phyloP scores from a whole-genome alignment of 1,139 yeast genomes.

The Lodderomyces orthopsilosis region DNA sequence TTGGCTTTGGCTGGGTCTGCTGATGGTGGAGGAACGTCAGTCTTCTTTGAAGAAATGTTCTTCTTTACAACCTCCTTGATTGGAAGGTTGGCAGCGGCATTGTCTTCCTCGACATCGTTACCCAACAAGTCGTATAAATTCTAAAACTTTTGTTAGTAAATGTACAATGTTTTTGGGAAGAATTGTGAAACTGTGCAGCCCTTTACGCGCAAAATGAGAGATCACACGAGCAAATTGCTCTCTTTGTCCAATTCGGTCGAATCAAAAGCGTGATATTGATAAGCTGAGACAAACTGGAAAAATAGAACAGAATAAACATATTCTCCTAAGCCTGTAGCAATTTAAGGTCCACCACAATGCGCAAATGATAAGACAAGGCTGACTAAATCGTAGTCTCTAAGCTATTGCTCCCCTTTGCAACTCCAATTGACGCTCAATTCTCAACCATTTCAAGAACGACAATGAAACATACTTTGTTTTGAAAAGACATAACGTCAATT shows the following conservation, averaged over 20 bases:
- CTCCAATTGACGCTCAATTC: not conserved
- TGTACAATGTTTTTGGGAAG: not conserved
- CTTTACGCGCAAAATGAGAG: not conserved
- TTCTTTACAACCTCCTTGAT: conserved; percentile 80
- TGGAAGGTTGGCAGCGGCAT: conserved; percentile 48
- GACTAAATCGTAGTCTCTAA: not conserved
- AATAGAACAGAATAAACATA: too few relatives aligned
- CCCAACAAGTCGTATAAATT: conserved; percentile 52
- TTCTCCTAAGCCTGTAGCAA: too few relatives aligned
- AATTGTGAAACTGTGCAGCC: not conserved
- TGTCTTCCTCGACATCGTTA: conserved; percentile 76
- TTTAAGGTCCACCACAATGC: too few relatives aligned
- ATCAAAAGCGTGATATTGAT: not conserved
- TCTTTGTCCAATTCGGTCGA: not conserved
- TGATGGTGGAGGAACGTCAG: conserved; percentile 79
- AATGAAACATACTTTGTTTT: conserved; percentile 45
- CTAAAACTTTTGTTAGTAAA: conserved; percentile 20
- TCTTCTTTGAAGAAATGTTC: conserved; percentile 82
- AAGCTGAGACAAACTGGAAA: not conserved
- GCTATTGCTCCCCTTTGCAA: not conserved
- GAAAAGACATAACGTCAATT: conserved; percentile 40
- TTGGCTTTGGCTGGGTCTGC: conserved; percentile 81
- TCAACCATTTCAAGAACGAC: not conserved
- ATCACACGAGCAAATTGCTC: conserved; percentile 7
- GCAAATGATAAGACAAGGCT: too few relatives aligned